Conservation (phyloP, 495 filamentous ascomycete species). For the Neurospora sp. region DNA sequence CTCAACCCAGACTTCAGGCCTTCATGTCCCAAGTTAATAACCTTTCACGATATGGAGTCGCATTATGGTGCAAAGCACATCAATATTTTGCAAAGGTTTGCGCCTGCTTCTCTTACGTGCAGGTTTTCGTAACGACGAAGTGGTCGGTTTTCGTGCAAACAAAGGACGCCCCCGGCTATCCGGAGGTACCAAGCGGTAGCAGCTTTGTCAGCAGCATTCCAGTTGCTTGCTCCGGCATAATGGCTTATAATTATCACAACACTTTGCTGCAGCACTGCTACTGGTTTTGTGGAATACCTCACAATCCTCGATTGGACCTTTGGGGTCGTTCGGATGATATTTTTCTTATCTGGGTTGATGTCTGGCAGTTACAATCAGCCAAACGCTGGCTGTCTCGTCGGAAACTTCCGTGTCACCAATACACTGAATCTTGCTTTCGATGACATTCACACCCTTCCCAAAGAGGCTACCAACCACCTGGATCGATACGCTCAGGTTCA, state of each 20-base stretch:
- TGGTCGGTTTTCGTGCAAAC: neutral
- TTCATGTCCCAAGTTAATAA: neutral
- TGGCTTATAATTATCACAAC: neutral
- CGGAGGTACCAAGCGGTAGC: neutral
- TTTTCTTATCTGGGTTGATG: neutral
- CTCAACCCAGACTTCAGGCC: neutral
- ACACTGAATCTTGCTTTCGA: neutral
- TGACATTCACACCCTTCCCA: neutral
- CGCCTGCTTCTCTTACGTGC: neutral
- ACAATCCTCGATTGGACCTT: neutral
- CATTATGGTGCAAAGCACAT: neutral
- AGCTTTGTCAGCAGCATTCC: neutral
- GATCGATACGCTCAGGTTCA: neutral
- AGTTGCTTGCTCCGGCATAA: neutral
- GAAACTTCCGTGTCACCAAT: neutral
- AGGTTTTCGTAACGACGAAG: neutral
- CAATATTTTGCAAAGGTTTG: neutral
- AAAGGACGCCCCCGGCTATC: neutral
- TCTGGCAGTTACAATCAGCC: neutral
- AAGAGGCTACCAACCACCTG: neutral
- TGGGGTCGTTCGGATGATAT: neutral
- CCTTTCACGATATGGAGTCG: neutral
- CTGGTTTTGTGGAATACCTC: neutral
- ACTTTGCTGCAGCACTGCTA: neutral
- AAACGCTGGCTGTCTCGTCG: neutral